phyloP scores from a whole-genome alignment of 768 basidiomycete species.

The Amanita phalloides region DNA sequence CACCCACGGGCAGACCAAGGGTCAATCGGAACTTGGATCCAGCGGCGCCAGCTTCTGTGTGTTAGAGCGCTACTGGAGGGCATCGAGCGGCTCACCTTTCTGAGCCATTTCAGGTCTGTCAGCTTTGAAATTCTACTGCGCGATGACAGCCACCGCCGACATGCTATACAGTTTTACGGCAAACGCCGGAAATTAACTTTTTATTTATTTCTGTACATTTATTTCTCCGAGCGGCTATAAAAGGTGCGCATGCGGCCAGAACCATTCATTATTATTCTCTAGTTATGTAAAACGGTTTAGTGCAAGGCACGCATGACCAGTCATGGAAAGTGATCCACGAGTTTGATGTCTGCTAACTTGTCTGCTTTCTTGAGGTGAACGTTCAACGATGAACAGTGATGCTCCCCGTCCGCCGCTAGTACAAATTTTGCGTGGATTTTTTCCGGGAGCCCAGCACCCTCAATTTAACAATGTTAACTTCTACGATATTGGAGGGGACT shows the following conservation, averaged over 20 bases:
- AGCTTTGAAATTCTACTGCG: conserved; percentile 6
- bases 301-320: too few relatives aligned
- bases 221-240: too few relatives aligned
- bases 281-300: too few relatives aligned
- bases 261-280: too few relatives aligned
- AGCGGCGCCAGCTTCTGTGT: conserved; percentile 48
- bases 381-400: too few relatives aligned
- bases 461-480: background rate
- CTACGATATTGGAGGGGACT: background rate
- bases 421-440: too few relatives aligned
- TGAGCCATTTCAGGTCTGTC: conserved; percentile 1
- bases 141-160: conserved; percentile 14
- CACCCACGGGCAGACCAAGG: conserved; percentile 87
- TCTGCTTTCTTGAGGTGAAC: too few relatives aligned
- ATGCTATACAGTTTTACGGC: conserved; percentile 20
- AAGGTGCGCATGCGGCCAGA: too few relatives aligned
- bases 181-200: conserved; percentile 8
- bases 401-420: too few relatives aligned
- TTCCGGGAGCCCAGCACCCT: background rate
- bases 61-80: background rate
- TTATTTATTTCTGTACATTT: too few relatives aligned
- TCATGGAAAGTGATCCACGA: too few relatives aligned
- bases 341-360: too few relatives aligned
- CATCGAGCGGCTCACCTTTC: conserved; percentile 4
- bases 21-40: conserved; percentile 97